Evolutionary conservation across 352 stramenopile species (phyloP), one percentile per base, ranked within the genome.

Genomic region (Pythium plurisporium): DNA sequence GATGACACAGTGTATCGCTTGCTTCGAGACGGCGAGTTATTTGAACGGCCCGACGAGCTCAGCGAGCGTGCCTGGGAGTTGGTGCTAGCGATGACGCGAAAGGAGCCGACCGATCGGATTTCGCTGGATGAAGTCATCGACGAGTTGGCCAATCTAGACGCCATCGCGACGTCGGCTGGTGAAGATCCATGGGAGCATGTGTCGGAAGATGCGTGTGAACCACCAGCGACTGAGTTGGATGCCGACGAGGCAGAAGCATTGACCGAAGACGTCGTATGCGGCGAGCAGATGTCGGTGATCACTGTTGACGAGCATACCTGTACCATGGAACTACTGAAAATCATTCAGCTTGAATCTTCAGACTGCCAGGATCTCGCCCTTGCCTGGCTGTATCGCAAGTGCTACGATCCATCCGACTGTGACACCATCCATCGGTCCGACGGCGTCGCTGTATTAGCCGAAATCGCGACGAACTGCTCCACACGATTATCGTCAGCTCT

Each of bases 11-110:
- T 65, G 14, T 45, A 30, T 1, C 46, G 56, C n/a, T 58, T 62
- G 7, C 52, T 73, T 3, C 27, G 31, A 19, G 56, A 55, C 12
- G 61, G 65, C 5, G 30, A 65, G n/a, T 64, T 73, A 14, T 56
- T 61, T 10, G 26, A 59, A 3, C 45, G 51, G 26, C 61, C 56
- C 0, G 53, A 59, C 9, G 30, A 47, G 33, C 63, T 69, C 43
- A 10, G 29, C 8, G 51, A 31, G 10, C 34, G 36, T 17, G 58
- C 20, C 1, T 73, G 61, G 65, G 12, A 64, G 14, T 29, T 73
- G 1, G 52, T 70, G 7, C 17, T 42, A 15, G 23, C 48, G 1
- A 70, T 73, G 65, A 64, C 56, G 0, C 51, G 53, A 5, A 8
- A 3, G 12, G 55, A 55, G 10, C 52, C 56, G 17, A 29, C 20